Conservation (phyloP, 106 monocot species). For the Acorus calamus region DNA sequence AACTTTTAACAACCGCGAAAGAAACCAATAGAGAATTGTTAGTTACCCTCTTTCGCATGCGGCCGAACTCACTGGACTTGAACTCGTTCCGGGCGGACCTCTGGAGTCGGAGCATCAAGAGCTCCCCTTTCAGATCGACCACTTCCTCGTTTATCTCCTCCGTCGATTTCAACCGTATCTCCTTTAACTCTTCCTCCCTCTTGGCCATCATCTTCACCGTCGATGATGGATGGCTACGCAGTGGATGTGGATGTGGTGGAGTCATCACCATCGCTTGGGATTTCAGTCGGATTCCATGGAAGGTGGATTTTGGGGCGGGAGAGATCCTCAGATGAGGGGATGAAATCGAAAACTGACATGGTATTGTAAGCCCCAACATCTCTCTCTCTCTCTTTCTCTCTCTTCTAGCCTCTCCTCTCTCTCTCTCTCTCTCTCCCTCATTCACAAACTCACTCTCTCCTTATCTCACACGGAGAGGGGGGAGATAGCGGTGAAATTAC, state of each 20-base stretch:
- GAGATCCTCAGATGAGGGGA: no score
- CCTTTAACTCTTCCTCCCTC: constrained; percentile 81
- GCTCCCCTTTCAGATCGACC: constrained; percentile 87
- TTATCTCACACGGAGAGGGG: no score
- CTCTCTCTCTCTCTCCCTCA: no score
- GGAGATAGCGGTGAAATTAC: no score
- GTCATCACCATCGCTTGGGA: not conserved
- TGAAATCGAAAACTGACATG: no score
- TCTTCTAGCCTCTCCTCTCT: no score
- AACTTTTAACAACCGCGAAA: no score
- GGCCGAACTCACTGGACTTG: constrained; percentile 74
- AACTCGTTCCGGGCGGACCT: constrained; percentile 79
- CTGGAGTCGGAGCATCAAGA: constrained; percentile 83
- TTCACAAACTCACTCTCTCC: no score
- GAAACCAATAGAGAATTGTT: no score
- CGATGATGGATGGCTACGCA: constrained; percentile 6
- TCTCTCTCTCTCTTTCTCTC: no score
- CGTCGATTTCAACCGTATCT: constrained; percentile 56
- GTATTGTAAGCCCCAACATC: no score
- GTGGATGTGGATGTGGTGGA: not conserved
- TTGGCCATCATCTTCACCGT: constrained; percentile 52
- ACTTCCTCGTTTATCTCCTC: constrained; percentile 91
- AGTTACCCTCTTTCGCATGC: constrained; percentile 81
- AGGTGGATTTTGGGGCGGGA: constrained; percentile 13
- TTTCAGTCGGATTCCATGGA: constrained; percentile 31